Percentiles rank a stretch among this genome's conserved stretches.
Evolutionary conservation across 2,329 filamentous ascomycete species (phyloP).

Genomic region (Trichophyton mentagrophytes): DNA sequence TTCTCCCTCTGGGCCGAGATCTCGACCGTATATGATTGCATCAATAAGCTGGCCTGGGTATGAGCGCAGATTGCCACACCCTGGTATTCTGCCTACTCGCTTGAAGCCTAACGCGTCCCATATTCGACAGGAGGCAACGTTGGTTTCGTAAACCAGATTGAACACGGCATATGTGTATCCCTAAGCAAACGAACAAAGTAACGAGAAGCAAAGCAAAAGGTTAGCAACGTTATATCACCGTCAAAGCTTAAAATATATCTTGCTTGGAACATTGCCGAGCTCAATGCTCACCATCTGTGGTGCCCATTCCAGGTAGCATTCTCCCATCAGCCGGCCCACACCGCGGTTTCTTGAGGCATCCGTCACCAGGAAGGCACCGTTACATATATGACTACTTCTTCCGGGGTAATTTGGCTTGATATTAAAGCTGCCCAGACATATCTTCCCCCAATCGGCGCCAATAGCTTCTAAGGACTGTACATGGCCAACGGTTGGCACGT

Average conservation of each 20-base stretch:
- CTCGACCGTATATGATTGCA: constrained; percentile 64
- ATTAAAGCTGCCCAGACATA: constrained; percentile 82
- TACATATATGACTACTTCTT: constrained; percentile 76
- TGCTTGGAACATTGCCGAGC: not conserved
- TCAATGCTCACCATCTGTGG: constrained; percentile 40
- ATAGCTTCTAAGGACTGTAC: constrained; percentile 35
- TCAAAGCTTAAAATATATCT: not conserved
- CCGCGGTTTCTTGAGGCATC: constrained; percentile 60
- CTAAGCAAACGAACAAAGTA: constrained; percentile 23
- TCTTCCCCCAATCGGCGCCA: constrained; percentile 61
- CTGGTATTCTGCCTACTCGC: constrained; percentile 71
- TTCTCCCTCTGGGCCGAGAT: constrained; percentile 52
- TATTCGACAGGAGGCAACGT: constrained; percentile 76
- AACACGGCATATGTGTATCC: constrained; percentile 89
- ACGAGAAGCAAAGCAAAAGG: constrained; percentile 9
- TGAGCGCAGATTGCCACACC: constrained; percentile 56
- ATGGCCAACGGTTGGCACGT: constrained; percentile 52
- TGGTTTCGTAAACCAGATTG: constrained; percentile 89
- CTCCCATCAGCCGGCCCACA: constrained; percentile 62
- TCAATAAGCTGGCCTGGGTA: constrained; percentile 57
- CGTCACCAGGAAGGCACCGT: constrained; percentile 62
- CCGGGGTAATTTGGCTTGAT: constrained; percentile 91
- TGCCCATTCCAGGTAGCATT: constrained; percentile 65
- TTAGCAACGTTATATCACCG: constrained; percentile 18
- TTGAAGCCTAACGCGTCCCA: constrained; percentile 91